Evolutionary conservation across 2,329 filamentous ascomycete genomes (phyloP), one percentile per base, ranked within the genome.

Genomic region (Trichoderma brevicompactum): DNA sequence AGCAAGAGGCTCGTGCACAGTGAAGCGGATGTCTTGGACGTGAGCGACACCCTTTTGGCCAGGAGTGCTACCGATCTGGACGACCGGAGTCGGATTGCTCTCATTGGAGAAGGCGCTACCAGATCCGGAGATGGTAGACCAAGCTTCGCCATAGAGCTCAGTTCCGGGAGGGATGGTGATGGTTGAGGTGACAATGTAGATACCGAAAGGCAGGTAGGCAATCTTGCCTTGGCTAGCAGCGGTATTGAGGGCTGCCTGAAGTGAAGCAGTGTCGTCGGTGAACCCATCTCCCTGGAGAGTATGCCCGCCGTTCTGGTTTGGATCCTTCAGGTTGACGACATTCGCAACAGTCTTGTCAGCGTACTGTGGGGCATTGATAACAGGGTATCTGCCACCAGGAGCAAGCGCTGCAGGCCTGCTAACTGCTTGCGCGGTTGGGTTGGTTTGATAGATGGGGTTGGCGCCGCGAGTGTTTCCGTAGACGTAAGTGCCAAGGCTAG

Each of bases 181-280:
- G 1, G 83, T 84, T 15, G 70, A 72, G 2, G 79, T 84, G 17
- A 86, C 77, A 54, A 76, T 77, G 75, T 88, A 89, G 8, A 82
- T 75, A 54, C 86, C 86, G 68, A 81, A 79, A 71, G 87, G 85
- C 66, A 88, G 79, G 76, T 82, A 87, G 8, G 86, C 74, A 55
- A 88, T 78, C 66, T 83, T 80, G 19, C 79, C 78, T n/a, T 76
- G 71, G 0, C 76, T 72, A 2, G 79, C 79, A 3, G 86, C 85
- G 2, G 73, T 74, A 71, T 80, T 78, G 72, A 90, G 81, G n/a
- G 83, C 81, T 1, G 71, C 74, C 72, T 90, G 85, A 12, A 90
- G 79, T 2, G 85, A 85, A 2, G 77, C 75, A 2, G 87, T 89
- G 70, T 89, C 86, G 72, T 89, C 87, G 1, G 83, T 82, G 2